Evolutionary conservation across 371 early-diverging fungal genomes (phyloP).

Genomic region (Syncephalastrum sp.): DNA sequence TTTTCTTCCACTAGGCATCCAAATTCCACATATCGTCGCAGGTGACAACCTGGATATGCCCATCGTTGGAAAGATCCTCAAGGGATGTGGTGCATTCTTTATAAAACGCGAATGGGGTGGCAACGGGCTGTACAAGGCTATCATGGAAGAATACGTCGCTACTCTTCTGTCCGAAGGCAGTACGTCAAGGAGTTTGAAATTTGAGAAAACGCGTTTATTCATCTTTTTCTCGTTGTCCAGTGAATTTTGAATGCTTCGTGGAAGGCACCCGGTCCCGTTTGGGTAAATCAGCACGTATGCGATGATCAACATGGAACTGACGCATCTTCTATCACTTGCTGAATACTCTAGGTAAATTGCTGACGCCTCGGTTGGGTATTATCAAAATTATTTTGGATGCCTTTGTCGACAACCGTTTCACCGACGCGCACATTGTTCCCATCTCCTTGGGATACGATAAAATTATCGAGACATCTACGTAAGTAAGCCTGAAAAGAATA

Average conservation of each 20-base stretch:
- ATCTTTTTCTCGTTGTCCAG: slow-evolving; percentile 9
- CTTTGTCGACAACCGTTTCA: slow-evolving; percentile 56
- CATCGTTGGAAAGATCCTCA: slow-evolving; percentile 68
- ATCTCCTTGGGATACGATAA: slow-evolving; percentile 89
- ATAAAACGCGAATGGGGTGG: slow-evolving; percentile 83
- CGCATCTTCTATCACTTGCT: neutral
- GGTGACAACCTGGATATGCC: slow-evolving; percentile 89
- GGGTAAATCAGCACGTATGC: slow-evolving; percentile 28
- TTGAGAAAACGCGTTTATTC: too few species aligned
- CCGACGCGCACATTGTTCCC: slow-evolving; percentile 79
- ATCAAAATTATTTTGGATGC: slow-evolving; percentile 81
- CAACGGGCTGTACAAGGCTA: slow-evolving; percentile 69
- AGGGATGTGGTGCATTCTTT: slow-evolving; percentile 78
- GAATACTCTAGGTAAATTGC: slow-evolving; percentile 56
- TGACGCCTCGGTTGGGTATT: slow-evolving; percentile 83
- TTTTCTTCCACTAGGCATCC: slow-evolving; percentile 41
- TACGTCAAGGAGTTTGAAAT: slow-evolving; percentile 17
- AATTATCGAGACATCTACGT: slow-evolving; percentile 82
- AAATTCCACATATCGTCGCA: slow-evolving; percentile 86
- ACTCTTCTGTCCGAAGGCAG: slow-evolving; percentile 43
- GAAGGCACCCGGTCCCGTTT: slow-evolving; percentile 85
- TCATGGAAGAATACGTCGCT: slow-evolving; percentile 79
- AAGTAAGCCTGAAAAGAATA: slow-evolving; percentile 25
- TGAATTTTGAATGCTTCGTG: slow-evolving; percentile 85
- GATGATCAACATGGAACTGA: neutral